Evolutionary conservation across 1,139 yeast genomes (phyloP), one percentile per base, ranked within the genome.

Genomic region (Geotrichum fermentans): DNA sequence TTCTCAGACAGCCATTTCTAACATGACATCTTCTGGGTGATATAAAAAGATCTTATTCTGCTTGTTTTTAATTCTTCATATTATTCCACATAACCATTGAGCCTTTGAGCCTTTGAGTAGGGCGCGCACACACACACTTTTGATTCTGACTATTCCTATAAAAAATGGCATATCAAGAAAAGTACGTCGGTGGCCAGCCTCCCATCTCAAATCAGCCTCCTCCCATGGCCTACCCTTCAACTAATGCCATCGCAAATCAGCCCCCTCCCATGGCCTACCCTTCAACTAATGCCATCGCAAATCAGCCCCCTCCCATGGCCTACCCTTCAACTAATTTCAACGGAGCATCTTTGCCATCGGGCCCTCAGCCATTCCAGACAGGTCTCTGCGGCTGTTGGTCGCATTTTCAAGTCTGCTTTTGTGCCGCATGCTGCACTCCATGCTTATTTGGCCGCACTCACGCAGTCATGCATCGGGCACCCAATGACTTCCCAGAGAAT

Each of bases 341-440:
- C 28, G 10, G 8, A 24, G 28, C 28, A 24, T 6, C 28, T 24
- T 6, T 6, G 28, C 28, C 28, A 24, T 10, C 6, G 28, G 8
- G 10, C 6, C 28, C 28, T 6, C 28, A 28, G 7, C 28, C 43
- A 18, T 40, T 29, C 17, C 14, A 28, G 13, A 40, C 45, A 6
- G 45, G 45, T 2, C 16, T 42, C 5, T 42, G 45, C 34, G 45
- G 35, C 26, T 42, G 45, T 33, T 42, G 45, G 45, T 17, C 34
- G 13, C 16, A 43, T 3, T 8, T 8, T 26, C 18, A 22, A 4
- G 40, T 34, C n/a, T 35, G 47, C 21, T 16, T 37, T 7, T 38
- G 41, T 11, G 42, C 47, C 7, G 4, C 18, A 8, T 44, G 34
- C 32, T 44, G 47, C 39, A 20, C 38, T 17, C 47, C 47, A 14